Conservation (phyloP, 2,329 filamentous ascomycete species). For the Pyrenophora seminiperda region DNA sequence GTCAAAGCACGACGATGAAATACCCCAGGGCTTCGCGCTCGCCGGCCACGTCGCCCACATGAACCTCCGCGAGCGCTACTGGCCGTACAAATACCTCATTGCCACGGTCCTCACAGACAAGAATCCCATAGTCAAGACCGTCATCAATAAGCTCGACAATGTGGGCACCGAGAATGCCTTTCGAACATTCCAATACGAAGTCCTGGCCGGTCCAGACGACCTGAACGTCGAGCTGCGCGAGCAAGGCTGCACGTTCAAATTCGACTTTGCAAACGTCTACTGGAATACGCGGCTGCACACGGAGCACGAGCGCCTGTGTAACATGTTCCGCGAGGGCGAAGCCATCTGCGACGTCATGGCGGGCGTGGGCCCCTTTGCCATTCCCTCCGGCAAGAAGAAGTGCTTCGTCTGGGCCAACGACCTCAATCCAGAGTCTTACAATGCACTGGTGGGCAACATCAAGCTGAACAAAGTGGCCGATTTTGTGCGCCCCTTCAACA, state of each 20-base stretch:
- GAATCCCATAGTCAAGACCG: slow-evolving; percentile 78
- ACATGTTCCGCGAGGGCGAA: slow-evolving; percentile 78
- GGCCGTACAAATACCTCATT: slow-evolving; percentile 85
- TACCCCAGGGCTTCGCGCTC: slow-evolving; percentile 83
- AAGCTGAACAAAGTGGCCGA: slow-evolving; percentile 74
- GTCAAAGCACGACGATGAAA: slow-evolving; percentile 75
- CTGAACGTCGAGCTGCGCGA: slow-evolving; percentile 83
- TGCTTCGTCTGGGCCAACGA: slow-evolving; percentile 98
- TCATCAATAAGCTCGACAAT: slow-evolving; percentile 94
- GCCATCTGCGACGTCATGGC: slow-evolving; percentile 97
- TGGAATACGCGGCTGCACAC: slow-evolving; percentile 93
- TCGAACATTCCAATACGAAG: slow-evolving; percentile 90
- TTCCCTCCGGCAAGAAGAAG: slow-evolving; percentile 85
- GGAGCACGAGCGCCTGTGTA: slow-evolving; percentile 82
- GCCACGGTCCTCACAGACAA: slow-evolving; percentile 89
- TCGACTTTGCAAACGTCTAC: slow-evolving; percentile 96
- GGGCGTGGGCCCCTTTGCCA: slow-evolving; percentile 91
- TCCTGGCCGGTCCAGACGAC: slow-evolving; percentile 80
- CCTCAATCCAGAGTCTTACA: slow-evolving; percentile 87
- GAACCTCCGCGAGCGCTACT: slow-evolving; percentile 81
- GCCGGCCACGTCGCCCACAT: slow-evolving; percentile 95
- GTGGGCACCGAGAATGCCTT: slow-evolving; percentile 86
- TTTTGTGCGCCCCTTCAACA: slow-evolving; percentile 79
- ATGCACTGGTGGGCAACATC: slow-evolving; percentile 72
- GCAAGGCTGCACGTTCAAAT: slow-evolving; percentile 82